These are phyloP conservation scores for Didymella lethalis DNA, from an alignment of 2,329 filamentous ascomycete species.

Conservation along the genomic window DNA sequence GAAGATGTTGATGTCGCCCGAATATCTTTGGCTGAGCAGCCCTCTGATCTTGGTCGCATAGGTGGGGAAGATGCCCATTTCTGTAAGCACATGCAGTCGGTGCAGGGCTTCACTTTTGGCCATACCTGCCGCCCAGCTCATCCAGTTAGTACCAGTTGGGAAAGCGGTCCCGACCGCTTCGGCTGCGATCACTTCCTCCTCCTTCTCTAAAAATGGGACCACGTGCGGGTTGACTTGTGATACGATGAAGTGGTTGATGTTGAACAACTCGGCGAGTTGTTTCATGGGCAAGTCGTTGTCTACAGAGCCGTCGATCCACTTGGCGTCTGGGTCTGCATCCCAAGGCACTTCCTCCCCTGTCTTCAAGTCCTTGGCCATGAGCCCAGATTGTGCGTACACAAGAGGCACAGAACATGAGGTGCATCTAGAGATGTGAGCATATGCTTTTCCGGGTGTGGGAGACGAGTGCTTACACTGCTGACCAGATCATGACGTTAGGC, in stretches of 20 bases:
- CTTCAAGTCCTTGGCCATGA: constrained; percentile 84
- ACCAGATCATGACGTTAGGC: constrained; percentile 95
- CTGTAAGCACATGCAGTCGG: constrained; percentile 79
- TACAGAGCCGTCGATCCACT: constrained; percentile 93
- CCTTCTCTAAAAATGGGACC: constrained; percentile 80
- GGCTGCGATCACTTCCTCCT: constrained; percentile 64
- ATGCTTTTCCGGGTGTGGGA: not conserved
- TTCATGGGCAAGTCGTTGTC: constrained; percentile 95
- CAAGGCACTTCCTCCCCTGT: constrained; percentile 81
- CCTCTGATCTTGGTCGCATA: constrained; percentile 79
- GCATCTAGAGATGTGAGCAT: constrained; percentile 57
- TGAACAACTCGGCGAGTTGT: constrained; percentile 91
- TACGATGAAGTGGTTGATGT: constrained; percentile 97
- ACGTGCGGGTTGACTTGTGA: constrained; percentile 97
- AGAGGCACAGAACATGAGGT: constrained; percentile 92
- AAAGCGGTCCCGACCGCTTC: constrained; percentile 46
- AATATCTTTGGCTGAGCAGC: constrained; percentile 88
- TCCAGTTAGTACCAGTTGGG: constrained; percentile 63
- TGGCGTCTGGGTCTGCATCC: constrained; percentile 79
- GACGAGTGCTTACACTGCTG: constrained; percentile 71
- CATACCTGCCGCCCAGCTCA: constrained; percentile 72
- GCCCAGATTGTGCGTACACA: constrained; percentile 78
- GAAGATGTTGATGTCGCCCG: constrained; percentile 92
- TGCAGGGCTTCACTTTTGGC: constrained; percentile 83
- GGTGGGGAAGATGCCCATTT: constrained; percentile 82